Percentiles rank a stretch among this genome's conserved stretches.
Conservation (phyloP, 2,329 filamentous ascomycete genomes). For the Neopestalotiopsis sp. region DNA sequence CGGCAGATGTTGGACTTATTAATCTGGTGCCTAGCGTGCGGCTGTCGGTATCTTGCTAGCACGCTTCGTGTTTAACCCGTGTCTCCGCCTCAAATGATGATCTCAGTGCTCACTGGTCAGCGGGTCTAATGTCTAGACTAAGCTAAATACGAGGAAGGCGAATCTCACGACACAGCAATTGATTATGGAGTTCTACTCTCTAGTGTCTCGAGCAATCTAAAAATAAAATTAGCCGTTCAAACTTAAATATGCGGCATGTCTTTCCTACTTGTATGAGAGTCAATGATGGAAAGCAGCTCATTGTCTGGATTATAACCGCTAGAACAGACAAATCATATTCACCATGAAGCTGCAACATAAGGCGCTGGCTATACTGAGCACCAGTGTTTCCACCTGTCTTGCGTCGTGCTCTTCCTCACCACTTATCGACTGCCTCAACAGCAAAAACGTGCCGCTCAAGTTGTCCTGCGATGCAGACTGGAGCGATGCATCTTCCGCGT, state of each 20-base stretch:
- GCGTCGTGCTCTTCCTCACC: neutral
- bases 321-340: neutral
- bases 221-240: neutral
- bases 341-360: neutral
- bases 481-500: conserved; percentile 20
- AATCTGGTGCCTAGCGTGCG: neutral
- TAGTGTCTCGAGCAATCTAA: neutral
- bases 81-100: neutral
- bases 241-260: neutral
- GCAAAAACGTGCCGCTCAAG: conserved; percentile 1
- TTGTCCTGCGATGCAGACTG: conserved; percentile 1
- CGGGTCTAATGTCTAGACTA: conserved; percentile 1
- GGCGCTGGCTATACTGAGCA: neutral
- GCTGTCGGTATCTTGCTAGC: neutral
- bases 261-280: neutral
- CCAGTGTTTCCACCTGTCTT: neutral
- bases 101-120: neutral
- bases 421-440: neutral
- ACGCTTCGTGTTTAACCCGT: neutral
- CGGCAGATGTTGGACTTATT: no score
- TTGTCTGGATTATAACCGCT: neutral
- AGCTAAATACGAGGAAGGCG: neutral
- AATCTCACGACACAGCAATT: neutral
- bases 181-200: neutral
- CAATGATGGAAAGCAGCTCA: neutral